A percentile compares a stretch with the other conserved stretches of the same genome.
Conservation (phyloP, 164 flowering plant genomes). For the Annona cherimola region DNA sequence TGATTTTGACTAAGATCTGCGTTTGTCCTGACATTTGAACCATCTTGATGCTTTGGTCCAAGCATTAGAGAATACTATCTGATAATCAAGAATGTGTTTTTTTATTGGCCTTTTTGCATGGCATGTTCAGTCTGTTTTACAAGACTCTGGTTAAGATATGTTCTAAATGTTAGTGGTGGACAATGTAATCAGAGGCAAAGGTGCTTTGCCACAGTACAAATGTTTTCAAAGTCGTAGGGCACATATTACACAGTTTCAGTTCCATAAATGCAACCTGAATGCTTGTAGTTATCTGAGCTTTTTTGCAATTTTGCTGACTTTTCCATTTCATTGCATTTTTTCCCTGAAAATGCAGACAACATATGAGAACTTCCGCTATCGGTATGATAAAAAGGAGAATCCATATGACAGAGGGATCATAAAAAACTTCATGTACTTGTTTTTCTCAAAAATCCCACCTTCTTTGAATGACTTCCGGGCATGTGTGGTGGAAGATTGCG, state of each 20-base stretch:
- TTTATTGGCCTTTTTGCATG: no score
- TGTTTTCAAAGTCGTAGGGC: background rate
- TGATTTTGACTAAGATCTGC: no score
- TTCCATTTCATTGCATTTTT: background rate
- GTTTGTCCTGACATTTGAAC: no score
- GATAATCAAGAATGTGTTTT: no score
- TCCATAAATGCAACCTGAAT: no score
- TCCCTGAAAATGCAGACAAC: constrained; percentile 56
- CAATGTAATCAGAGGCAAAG: background rate
- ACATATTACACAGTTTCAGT: background rate
- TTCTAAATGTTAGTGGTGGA: background rate
- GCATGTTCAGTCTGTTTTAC: no score
- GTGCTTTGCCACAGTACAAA: background rate
- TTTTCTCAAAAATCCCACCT: constrained; percentile 56
- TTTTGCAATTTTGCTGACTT: background rate
- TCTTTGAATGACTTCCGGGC: constrained; percentile 60
- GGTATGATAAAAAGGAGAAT: constrained; percentile 88
- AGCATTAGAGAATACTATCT: no score
- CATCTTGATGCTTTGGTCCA: no score
- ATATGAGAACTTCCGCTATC: constrained; percentile 86
- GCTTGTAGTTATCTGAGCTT: no score
- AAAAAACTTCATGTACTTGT: constrained; percentile 43
- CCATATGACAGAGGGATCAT: constrained; percentile 56
- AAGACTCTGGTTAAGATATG: background rate
- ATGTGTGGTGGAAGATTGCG: constrained; percentile 35